Evolutionary conservation across 1,284 basidiomycete genomes (phyloP).

Genomic region (Trametes polyzona): DNA sequence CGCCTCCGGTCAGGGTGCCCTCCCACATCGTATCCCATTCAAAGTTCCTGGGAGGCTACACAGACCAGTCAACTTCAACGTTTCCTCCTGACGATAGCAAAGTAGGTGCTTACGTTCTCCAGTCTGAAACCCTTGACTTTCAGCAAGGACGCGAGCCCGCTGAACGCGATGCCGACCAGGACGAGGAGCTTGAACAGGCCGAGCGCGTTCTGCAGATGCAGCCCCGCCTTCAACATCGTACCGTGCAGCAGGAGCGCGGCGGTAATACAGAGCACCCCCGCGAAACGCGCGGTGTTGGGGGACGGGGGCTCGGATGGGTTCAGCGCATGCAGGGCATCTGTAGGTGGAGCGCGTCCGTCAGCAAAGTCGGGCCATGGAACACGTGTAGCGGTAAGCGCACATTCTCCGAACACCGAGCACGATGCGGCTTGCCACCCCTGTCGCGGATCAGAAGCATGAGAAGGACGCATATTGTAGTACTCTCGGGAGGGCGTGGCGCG

Average conservation of each 20-base stretch:
- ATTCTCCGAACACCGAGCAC: conserved; percentile 70
- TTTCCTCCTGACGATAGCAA: conserved; percentile 20
- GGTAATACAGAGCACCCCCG: conserved; percentile 54
- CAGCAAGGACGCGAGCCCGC: conserved; percentile 60
- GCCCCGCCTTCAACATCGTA: conserved; percentile 55
- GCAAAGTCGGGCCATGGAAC: neutral
- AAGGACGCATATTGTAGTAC: neutral
- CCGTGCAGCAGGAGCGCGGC: conserved; percentile 65
- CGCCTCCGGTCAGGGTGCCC: conserved; percentile 47
- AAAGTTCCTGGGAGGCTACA: conserved; percentile 50
- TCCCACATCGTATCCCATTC: conserved; percentile 59
- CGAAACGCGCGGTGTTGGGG: conserved; percentile 28
- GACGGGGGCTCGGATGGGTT: conserved; percentile 35
- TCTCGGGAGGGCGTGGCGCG: too few species aligned
- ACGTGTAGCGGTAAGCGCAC: conserved; percentile 33
- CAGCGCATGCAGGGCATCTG: conserved; percentile 59
- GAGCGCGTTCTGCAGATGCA: conserved; percentile 67
- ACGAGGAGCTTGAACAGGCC: conserved; percentile 68
- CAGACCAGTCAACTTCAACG: neutral
- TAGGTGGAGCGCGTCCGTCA: neutral
- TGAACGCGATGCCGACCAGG: conserved; percentile 57
- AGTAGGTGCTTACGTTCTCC: conserved; percentile 40
- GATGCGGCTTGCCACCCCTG: conserved; percentile 61
- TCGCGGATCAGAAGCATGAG: neutral
- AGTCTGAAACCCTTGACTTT: conserved; percentile 52